Evolutionary conservation across 1,284 basidiomycete genomes (phyloP), one percentile per base, ranked within the genome.

Genomic region (Cronartium quercuum): DNA sequence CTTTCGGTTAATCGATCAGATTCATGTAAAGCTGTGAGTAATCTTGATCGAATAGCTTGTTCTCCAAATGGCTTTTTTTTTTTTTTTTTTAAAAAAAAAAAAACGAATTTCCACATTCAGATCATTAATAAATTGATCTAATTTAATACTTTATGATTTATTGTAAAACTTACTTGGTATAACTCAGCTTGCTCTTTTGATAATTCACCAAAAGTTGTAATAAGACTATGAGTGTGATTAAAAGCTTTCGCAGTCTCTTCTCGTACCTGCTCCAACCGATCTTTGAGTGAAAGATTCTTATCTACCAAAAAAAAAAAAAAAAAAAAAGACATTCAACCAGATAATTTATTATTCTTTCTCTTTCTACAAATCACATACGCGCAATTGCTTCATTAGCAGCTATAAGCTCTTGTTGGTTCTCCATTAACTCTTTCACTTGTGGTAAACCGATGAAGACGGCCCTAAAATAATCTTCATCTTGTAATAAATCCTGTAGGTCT

Each of bases 21-120:
- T 67, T 75, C 71, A 58, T 75, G 71, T 61, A 75, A 37, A 34
- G 71, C 71, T 6, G 64, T 75, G n/a, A 75, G 51, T 47, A 75
- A 44, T 40, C 71, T 44, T 13, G 71, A 66, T 29, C 69, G 62
- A 15, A 51, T 64, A 7, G 69, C 61, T 10, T 61, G 64, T 73
- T 66, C 69, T 41, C 63, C 69, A 40, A 58, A 73, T 10, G 69
- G 62, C 69, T 47, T 15, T 34, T 37, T 63, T 12, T 34, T 60
- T 60, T 60, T 10, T 47, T 10, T 24, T 60, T 60, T 12, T 18
- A 64, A 38, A 38, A 7, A 64, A 10, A 42, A 63, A 18, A 1
- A n/a, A 13, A 70, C 40, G 15, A 55, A 64, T 61, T 9, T 24
- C 62, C 34, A 4, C 3, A 24, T 15, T 4, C 9, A 47, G 3